Evolutionary conservation across 2,329 filamentous ascomycete genomes (phyloP), one percentile per base, ranked within the genome.

Genomic region (Blumeriella jaapii): DNA sequence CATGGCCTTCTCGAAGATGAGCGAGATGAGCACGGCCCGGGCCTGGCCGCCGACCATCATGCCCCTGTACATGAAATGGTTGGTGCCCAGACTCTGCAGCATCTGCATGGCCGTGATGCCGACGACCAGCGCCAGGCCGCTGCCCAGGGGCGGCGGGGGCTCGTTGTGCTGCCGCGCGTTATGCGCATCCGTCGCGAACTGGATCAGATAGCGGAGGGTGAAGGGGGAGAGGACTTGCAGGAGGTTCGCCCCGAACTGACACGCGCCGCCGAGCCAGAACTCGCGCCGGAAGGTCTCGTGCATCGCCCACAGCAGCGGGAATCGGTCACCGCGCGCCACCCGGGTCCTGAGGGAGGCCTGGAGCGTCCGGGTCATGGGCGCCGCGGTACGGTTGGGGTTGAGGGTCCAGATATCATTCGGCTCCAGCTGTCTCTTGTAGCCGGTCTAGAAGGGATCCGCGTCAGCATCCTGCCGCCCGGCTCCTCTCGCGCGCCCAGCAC

Each of bases 1-100:
- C 78, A 95, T 85, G 2, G 85, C 77, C 59, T 96, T 96, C 55
- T 91, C 83, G 52, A 93, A 96, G 39, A 96, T 85, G 39, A 86
- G 62, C 14, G 82, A 74, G 47, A 95, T 93, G 27, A 96, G 63
- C 0, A 84, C 80, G 1, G 78, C 85, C 55, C 89, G 72, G 6
- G 74, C 63, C 61, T 95, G 79, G 0, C 85, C 91, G 44, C 89
- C 91, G 24, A 93, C 74, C 61, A 93, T 78, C 81, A 94, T 93
- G 14, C 89, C 86, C 14, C 78, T 75, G 53, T 89, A 96, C 53
- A 96, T 79, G 61, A 93, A 95, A 53, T 96, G 89, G 52, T 87
- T 93, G 2, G 78, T 84, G 16, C 75, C 74, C 45, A 93, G 53
- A 55, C 81, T 89, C 59, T 93, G 84, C 8, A 79, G 54, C 13